Percentiles rank a stretch among this genome's conserved stretches.
These are phyloP conservation scores for Salix koriyanagi DNA, from an alignment of 345 rosid species.

Conservation along the genomic window DNA sequence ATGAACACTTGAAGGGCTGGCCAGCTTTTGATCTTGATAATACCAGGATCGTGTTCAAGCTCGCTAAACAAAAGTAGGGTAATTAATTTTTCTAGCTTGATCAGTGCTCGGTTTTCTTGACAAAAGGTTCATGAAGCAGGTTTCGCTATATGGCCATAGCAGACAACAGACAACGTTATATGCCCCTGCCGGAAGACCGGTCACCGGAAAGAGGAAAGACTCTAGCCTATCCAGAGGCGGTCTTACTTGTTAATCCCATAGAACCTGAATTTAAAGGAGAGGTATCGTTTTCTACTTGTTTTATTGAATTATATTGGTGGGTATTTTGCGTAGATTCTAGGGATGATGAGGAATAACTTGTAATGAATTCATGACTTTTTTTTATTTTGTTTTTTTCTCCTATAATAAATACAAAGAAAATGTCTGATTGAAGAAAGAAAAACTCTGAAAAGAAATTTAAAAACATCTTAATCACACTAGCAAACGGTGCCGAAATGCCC, in stretches of 20 bases:
- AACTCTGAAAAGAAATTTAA: no score
- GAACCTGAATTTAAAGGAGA: slow-evolving; percentile 27
- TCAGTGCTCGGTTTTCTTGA: neutral
- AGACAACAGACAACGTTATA: slow-evolving; percentile 16
- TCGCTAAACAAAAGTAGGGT: slow-evolving; percentile 6
- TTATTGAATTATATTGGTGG: neutral
- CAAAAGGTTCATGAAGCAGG: neutral
- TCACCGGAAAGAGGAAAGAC: slow-evolving; percentile 5
- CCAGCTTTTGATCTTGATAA: slow-evolving; percentile 17
- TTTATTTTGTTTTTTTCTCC: no score
- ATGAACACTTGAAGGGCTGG: slow-evolving; percentile 13
- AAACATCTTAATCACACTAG: no score
- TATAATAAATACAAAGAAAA: no score
- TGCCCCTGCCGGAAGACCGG: slow-evolving; percentile 29
- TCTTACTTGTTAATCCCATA: slow-evolving; percentile 17
- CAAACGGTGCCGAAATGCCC: no score
- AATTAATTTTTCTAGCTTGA: neutral
- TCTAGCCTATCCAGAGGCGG: slow-evolving; percentile 31
- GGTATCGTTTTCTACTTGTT: slow-evolving; percentile 1
- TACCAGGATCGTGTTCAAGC: slow-evolving; percentile 17
- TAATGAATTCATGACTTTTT: no score
- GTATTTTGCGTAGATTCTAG: neutral
- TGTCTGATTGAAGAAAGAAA: no score
- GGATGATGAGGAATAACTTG: no score
- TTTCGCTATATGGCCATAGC: slow-evolving; percentile 27